Percentiles rank a stretch among this genome's conserved stretches.
These are phyloP conservation scores for Ceratocystis variospora DNA, from an alignment of 2,329 filamentous ascomycete genomes.

Conservation along the genomic window DNA sequence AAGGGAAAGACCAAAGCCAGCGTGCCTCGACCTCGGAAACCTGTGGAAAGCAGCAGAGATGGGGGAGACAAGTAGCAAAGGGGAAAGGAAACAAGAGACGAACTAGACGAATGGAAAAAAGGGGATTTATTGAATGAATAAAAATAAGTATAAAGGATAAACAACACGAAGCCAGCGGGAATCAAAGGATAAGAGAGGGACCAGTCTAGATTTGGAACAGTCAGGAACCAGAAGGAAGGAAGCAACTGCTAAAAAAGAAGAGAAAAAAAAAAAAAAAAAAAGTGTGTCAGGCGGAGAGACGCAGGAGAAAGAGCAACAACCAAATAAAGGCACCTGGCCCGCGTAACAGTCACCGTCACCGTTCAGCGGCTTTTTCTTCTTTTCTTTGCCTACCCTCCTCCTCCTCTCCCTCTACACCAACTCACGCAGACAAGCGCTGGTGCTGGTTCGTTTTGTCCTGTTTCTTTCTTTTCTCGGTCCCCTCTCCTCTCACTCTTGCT, in stretches of 20 bases:
- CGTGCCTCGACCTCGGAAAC: too few species aligned
- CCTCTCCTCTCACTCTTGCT: too few species aligned
- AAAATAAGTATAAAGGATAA: not conserved
- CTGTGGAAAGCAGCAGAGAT: too few species aligned
- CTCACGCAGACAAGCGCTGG: not conserved
- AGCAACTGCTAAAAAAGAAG: not conserved
- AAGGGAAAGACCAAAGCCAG: too few species aligned
- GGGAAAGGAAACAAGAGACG: not conserved
- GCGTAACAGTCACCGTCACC: not conserved
- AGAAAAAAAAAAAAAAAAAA: not conserved
- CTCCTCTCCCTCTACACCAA: not conserved
- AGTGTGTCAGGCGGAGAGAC: not conserved
- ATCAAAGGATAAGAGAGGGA: not conserved
- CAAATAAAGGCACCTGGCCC: not conserved
- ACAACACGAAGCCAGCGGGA: not conserved
- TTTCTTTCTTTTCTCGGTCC: not conserved
- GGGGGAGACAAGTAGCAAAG: too few species aligned
- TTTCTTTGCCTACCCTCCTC: not conserved
- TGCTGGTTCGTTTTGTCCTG: not conserved
- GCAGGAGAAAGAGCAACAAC: not conserved
- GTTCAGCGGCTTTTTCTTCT: not conserved
- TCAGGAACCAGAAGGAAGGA: conserved; percentile 3
- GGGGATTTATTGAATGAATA: not conserved
- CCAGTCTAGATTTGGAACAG: not conserved
- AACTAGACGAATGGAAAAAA: not conserved